Percentiles rank a stretch among this genome's conserved stretches.
Conservation (phyloP, 768 basidiomycete genomes). For the Saitozyma podzolica region DNA sequence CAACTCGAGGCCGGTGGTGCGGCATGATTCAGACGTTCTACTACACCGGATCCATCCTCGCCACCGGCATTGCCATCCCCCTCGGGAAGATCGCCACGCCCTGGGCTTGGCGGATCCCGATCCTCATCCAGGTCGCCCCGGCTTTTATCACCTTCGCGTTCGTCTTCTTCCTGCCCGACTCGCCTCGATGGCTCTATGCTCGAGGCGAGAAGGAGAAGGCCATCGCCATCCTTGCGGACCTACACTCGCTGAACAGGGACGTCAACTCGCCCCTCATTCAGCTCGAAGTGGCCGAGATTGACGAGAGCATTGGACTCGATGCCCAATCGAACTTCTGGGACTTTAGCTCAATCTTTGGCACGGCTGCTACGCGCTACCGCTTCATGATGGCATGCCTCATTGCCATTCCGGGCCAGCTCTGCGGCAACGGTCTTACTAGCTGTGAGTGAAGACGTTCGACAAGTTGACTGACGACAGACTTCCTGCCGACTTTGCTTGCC, state of each 20-base stretch:
- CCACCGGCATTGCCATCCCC: constrained; percentile 63
- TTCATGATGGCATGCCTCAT: constrained; percentile 61
- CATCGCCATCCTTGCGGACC: constrained; percentile 56
- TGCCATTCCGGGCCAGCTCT: constrained; percentile 56
- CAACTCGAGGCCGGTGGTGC: constrained; percentile 59
- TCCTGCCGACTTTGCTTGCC: constrained; percentile 38
- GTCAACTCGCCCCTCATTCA: constrained; percentile 59
- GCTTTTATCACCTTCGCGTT: constrained; percentile 58
- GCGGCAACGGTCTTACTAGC: constrained; percentile 58
- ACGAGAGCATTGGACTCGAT: constrained; percentile 57
- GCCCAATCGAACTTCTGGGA: constrained; percentile 58
- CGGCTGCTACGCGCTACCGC: constrained; percentile 57
- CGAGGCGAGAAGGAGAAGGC: constrained; percentile 57
- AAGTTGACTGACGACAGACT: constrained; percentile 32
- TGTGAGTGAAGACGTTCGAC: constrained; percentile 18
- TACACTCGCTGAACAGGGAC: constrained; percentile 59
- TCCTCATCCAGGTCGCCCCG: constrained; percentile 60
- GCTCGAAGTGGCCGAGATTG: constrained; percentile 61
- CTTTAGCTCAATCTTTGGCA: constrained; percentile 60
- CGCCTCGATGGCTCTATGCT: constrained; percentile 57
- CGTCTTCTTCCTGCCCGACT: constrained; percentile 60
- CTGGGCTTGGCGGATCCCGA: constrained; percentile 59
- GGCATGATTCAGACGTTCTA: constrained; percentile 62
- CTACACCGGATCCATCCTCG: constrained; percentile 53
- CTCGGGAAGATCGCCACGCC: constrained; percentile 57